A percentile compares a stretch with the other conserved stretches of the same genome.
These are phyloP conservation scores for Cystobasidium ongulense DNA, from an alignment of 768 basidiomycete species.

Conservation along the genomic window DNA sequence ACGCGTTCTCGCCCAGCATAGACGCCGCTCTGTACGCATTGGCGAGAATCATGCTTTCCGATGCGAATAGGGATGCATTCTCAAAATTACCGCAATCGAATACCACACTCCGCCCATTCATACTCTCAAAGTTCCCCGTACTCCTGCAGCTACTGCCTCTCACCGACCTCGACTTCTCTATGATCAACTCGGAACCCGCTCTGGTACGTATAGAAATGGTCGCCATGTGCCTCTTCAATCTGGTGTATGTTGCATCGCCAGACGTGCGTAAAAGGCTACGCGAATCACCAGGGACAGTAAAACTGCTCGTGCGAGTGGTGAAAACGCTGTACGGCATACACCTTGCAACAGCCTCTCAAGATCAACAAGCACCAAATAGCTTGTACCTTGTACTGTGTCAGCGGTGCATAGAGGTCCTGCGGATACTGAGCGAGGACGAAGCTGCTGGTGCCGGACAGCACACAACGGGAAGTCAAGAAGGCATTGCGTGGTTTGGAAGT, in stretches of 20 bases:
- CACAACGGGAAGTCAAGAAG: constrained; percentile 12
- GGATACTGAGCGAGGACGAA: constrained; percentile 32
- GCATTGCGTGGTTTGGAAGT: constrained; percentile 21
- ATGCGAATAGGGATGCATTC: constrained; percentile 68
- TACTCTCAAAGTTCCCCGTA: constrained; percentile 49
- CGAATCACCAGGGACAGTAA: constrained; percentile 58
- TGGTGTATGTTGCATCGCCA: constrained; percentile 73
- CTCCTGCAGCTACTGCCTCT: constrained; percentile 80
- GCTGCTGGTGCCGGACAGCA: background rate
- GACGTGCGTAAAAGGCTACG: constrained; percentile 65
- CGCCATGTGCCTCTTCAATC: constrained; percentile 72
- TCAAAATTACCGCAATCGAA: constrained; percentile 55
- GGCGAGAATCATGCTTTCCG: constrained; percentile 65
- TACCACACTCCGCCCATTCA: constrained; percentile 55
- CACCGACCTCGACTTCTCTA: constrained; percentile 59
- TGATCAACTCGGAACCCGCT: constrained; percentile 55
- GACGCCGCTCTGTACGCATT: constrained; percentile 74
- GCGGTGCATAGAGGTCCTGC: constrained; percentile 44
- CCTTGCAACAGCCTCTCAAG: constrained; percentile 8
- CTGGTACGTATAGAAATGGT: constrained; percentile 69
- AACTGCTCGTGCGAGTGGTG: constrained; percentile 53
- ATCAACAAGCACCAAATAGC: constrained; percentile 33
- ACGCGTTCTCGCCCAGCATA: constrained; percentile 58
- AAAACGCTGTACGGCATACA: constrained; percentile 29
- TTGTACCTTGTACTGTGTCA: constrained; percentile 43